Evolutionary conservation across 148 eudicot genomes (phyloP).

Genomic region (Dianthus caryophyllus): DNA sequence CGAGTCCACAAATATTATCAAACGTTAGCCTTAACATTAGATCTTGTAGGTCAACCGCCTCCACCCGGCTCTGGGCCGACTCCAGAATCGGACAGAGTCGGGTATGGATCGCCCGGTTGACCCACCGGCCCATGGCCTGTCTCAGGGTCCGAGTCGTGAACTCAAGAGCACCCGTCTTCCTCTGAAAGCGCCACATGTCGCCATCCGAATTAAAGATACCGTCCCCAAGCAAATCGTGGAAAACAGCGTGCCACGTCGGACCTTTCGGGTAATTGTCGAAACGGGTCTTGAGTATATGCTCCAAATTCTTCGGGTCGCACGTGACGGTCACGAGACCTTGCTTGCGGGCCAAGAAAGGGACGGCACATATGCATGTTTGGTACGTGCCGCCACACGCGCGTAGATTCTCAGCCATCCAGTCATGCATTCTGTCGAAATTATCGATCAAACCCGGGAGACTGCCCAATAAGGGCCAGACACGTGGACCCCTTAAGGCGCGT

Average conservation of each 20-base stretch:
- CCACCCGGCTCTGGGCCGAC: slow-evolving; percentile 36
- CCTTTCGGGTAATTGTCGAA: slow-evolving; percentile 92
- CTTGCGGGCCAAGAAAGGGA: slow-evolving; percentile 76
- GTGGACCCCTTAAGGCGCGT: slow-evolving; percentile 68
- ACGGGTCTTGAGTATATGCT: slow-evolving; percentile 80
- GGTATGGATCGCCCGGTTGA: slow-evolving; percentile 57
- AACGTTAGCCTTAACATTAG: slow-evolving; percentile 78
- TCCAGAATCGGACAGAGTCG: slow-evolving; percentile 60
- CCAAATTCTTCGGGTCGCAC: slow-evolving; percentile 79
- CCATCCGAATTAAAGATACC: slow-evolving; percentile 94
- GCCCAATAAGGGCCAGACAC: slow-evolving; percentile 86
- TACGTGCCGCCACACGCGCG: slow-evolving; percentile 83
- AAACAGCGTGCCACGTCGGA: slow-evolving; percentile 93
- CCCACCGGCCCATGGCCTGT: slow-evolving; percentile 95
- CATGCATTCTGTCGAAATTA: slow-evolving; percentile 80
- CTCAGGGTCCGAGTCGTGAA: slow-evolving; percentile 89
- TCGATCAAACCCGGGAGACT: slow-evolving; percentile 78
- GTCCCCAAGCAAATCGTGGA: slow-evolving; percentile 74
- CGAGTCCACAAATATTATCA: slow-evolving; percentile 84
- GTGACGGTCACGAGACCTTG: slow-evolving; percentile 92
- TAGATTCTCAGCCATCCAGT: slow-evolving; percentile 89
- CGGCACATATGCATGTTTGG: slow-evolving; percentile 86
- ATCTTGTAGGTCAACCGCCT: slow-evolving; percentile 78
- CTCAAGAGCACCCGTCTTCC: slow-evolving; percentile 92
- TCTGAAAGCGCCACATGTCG: slow-evolving; percentile 86